Evolutionary conservation across 345 rosid genomes (phyloP).

Genomic region (Eucalyptus decipiens): DNA sequence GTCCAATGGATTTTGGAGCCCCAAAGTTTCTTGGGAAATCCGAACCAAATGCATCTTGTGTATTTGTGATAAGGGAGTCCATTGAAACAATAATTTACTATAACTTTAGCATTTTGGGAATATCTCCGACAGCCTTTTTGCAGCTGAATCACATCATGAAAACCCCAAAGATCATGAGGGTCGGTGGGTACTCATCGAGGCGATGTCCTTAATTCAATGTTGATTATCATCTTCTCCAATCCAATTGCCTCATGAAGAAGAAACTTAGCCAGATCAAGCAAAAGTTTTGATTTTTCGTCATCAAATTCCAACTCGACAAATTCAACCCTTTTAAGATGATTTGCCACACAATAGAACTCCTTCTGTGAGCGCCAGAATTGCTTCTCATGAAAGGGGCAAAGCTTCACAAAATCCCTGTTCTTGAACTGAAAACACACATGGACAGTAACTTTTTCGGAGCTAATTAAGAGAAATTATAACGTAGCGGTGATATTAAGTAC

Average conservation of each 20-base stretch:
- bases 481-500: neutral
- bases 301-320: neutral
- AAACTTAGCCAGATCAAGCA: neutral
- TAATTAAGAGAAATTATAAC: neutral
- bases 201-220: neutral
- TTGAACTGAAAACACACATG: neutral
- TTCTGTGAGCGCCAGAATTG: neutral
- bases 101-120: neutral
- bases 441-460: neutral
- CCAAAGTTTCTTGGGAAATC: too few species aligned
- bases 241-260: neutral
- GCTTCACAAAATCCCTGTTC: neutral
- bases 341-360: neutral
- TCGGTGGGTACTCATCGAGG: neutral
- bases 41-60: neutral
- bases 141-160: neutral
- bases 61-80: neutral
- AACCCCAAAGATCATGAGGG: neutral
- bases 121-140: neutral
- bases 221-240: neutral
- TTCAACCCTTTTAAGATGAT: neutral
- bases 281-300: neutral
- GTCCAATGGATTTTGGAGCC: too few species aligned
- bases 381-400: neutral
- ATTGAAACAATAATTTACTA: neutral